Evolutionary conservation across 202 grass and related monocot species (phyloP).

Genomic region (Brachypodium distachyon): DNA sequence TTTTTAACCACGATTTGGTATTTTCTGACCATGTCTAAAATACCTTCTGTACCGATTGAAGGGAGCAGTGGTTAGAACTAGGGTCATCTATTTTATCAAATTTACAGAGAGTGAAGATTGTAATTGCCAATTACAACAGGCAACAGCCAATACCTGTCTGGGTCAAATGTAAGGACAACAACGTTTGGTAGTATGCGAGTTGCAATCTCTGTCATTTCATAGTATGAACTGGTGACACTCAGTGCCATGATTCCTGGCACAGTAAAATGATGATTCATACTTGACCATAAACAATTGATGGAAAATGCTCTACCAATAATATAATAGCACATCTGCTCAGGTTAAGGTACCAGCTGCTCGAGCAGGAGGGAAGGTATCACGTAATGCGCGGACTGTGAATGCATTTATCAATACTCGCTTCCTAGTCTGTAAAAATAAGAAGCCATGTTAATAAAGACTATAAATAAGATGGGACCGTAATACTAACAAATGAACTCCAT

Average conservation of each 20-base stretch:
- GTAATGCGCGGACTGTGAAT: constrained; percentile 93
- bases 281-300: background rate
- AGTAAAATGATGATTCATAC: constrained; percentile 6
- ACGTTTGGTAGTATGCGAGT: constrained; percentile 91
- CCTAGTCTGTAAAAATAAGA: constrained; percentile 66
- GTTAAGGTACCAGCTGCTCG: constrained; percentile 79
- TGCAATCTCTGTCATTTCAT: constrained; percentile 96
- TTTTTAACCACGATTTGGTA: background rate
- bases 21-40: background rate
- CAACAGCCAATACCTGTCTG: constrained; percentile 96
- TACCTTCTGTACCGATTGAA: background rate
- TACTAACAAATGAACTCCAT: constrained; percentile 26
- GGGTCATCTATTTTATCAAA: background rate
- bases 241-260: constrained; percentile 95
- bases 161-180: constrained; percentile 88
- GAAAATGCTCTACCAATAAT: background rate
- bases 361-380: constrained; percentile 94
- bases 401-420: constrained; percentile 97
- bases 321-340: constrained; percentile 24
- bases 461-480: background rate
- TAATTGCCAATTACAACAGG: no score
- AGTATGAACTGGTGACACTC: constrained; percentile 89
- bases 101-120: background rate
- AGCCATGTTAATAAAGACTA: constrained; percentile 17
- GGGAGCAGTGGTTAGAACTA: background rate